Evolutionary conservation across 169 alveolate species (phyloP), one percentile per base, ranked within the genome.

Genomic region (Cardiosporidium cionae): DNA sequence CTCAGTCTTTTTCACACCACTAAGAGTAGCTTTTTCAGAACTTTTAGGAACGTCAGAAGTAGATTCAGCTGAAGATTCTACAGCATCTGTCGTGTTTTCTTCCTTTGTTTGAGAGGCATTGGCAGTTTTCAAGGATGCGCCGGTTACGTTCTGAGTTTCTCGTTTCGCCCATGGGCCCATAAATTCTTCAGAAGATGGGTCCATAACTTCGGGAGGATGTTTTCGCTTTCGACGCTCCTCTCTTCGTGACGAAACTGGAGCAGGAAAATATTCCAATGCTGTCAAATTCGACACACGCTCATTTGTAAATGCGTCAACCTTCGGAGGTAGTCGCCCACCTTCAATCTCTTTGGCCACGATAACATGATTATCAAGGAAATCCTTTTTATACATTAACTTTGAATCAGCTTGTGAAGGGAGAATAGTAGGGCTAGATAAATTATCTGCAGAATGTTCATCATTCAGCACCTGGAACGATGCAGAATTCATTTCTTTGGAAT

Each of bases 131-230:
- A 34, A 52, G 0, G 77, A 68, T 31, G 27, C 70, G 3, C 62
- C 70, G 7, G 0, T 65, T n/a, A 63, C 66, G 0, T 34, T 9
- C 65, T 68, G 58, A 23, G 1, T 25, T 32, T 29, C 67, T 44
- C 37, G 65, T n/a, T 68, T 54, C 32, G 78, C 77, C 77, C 84
- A 78, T 7, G 84, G 84, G 32, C 84, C 84, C 70, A 62, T 54
- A 35, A 70, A 78, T 27, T 78, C 78, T 9, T 63, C 79, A 28
- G 79, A 44, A 0, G 33, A 65, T 6, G 77, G 70, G 68, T 70
- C 74, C 16, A n/a, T 16, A 44, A 44, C 16, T n/a, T n/a, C n/a
- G n/a, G n/a, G n/a, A n/a, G 58, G 58, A 16, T n/a, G 16, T 44
- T 44, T 44, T 16, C 27, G 58, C n/a, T 44, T 44, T 44, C n/a